Percentiles rank a stretch among this genome's conserved stretches.
phyloP scores from a whole-genome alignment of 768 basidiomycete genomes.

The Trametes villosa region DNA sequence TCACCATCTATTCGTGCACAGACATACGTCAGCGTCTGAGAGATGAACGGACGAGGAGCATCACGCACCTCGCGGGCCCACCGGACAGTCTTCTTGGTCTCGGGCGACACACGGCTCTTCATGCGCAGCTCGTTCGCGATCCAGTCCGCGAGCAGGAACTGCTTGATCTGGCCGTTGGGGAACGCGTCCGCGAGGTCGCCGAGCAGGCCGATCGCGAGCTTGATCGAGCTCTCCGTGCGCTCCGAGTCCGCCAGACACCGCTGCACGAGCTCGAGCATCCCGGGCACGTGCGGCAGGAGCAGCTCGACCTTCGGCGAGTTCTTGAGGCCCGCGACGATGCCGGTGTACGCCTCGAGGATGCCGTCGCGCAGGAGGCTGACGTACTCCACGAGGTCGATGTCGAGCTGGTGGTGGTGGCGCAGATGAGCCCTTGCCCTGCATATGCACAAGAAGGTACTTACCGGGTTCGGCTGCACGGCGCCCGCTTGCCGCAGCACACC shows the following conservation, averaged over 20 bases:
- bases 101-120: conserved; percentile 71
- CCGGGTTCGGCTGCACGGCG: conserved; percentile 83
- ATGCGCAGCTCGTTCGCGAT: conserved; percentile 71
- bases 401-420: conserved; percentile 51
- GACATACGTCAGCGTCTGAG: background rate
- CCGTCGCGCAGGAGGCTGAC: conserved; percentile 89
- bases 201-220: conserved; percentile 80
- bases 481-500: conserved; percentile 90
- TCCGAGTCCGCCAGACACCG: conserved; percentile 83
- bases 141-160: conserved; percentile 80
- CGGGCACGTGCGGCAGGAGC: conserved; percentile 70
- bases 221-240: conserved; percentile 74
- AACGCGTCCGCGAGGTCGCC: conserved; percentile 94
- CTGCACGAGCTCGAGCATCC: conserved; percentile 81
- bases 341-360: conserved; percentile 96
- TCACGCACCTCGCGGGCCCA: conserved; percentile 88
- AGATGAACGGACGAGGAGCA: too few species aligned
- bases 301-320: conserved; percentile 76
- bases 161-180: conserved; percentile 80
- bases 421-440: background rate
- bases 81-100: conserved; percentile 87
- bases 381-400: conserved; percentile 92
- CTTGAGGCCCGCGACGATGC: conserved; percentile 90
- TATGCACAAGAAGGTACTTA: conserved; percentile 42
- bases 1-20: conserved; percentile 62